These are phyloP conservation scores for Chlorociboria aeruginascens DNA, from an alignment of 495 filamentous ascomycete species.

Conservation along the genomic window DNA sequence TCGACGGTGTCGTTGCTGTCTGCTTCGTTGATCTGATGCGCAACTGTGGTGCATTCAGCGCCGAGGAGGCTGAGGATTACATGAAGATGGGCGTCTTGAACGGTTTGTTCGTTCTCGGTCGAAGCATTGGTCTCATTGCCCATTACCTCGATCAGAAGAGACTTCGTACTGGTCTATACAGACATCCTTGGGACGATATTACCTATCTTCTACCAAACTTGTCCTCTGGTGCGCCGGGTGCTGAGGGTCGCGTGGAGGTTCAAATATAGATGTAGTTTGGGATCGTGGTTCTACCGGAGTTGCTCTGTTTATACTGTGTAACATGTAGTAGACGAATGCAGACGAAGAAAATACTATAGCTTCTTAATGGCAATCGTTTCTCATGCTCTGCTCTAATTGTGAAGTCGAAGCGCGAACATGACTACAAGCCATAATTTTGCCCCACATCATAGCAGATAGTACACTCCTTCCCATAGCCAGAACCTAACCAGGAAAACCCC, in stretches of 20 bases:
- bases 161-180: slow-evolving; percentile 92
- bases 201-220: slow-evolving; percentile 88
- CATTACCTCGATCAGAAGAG: slow-evolving; percentile 99
- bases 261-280: slow-evolving; percentile 30
- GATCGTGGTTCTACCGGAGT: slow-evolving; percentile 5
- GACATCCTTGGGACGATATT: slow-evolving; percentile 97
- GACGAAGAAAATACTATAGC: slow-evolving; percentile 9
- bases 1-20: slow-evolving; percentile 94
- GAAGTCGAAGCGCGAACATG: not conserved
- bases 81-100: slow-evolving; percentile 93
- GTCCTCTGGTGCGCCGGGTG: slow-evolving; percentile 54
- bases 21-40: slow-evolving; percentile 97
- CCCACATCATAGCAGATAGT: not conserved
- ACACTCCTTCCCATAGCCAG: not conserved
- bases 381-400: not conserved
- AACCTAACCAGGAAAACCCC: not conserved
- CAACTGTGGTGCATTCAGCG: slow-evolving; percentile 91
- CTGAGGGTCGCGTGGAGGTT: slow-evolving; percentile 88
- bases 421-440: not conserved
- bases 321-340: slow-evolving; percentile 9
- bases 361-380: not conserved
- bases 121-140: slow-evolving; percentile 95
- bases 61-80: slow-evolving; percentile 76
- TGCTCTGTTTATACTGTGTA: slow-evolving; percentile 10
- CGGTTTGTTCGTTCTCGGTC: slow-evolving; percentile 94